Base-by-base conservation (phyloP, 2,329 filamentous ascomycete species). In the Calonectria montana region DNA sequence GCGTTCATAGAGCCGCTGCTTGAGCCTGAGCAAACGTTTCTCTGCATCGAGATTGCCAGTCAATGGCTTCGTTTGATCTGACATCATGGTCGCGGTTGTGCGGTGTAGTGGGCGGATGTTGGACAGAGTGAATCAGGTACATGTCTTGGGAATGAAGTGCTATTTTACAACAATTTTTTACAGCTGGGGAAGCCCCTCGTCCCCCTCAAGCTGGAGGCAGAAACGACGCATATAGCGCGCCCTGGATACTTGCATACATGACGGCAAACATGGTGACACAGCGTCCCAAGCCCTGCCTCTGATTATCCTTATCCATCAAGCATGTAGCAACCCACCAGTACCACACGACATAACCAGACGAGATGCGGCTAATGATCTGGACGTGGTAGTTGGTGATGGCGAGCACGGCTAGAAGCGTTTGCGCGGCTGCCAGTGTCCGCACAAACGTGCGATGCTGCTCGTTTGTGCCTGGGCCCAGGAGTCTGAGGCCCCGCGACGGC, bases 321-420 rank as follows among this genome's bases (percentile, higher is more conserved):
- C 81, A 82, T 4, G 83, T 84, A 1, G 94, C 94, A 45, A 97
- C 81, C 87, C 93, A 94, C 87, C 94, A 92, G 81, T 98, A 97
- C 95, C 95, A 98, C 21, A 97, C 84, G 1, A 95, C 94, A 82
- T 96, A 98, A 0, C 92, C 96, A 0, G 96, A 98, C 1, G 94
- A 93, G 18, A 99, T 88, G 27, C 97, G 91, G 53, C 93, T 97
- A 78, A 98, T 93, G 76, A 99, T 97, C 83, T 99, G 97, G 29
- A 98, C 93, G 81, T 99, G 97, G 80, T 97, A 97, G 74, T 87
- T 94, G 15, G 92, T 94, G 23, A 96, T 83, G 23, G 95, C 94
- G 71, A 96, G 82, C 2, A 90, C 72, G 1, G 93, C 92, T 21
- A 99, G 86, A 4, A 96, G 69, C 1, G 94, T 83, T 82, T 99